phyloP scores from a whole-genome alignment of 2,329 filamentous ascomycete species.

The Colletotrichum salicis region DNA sequence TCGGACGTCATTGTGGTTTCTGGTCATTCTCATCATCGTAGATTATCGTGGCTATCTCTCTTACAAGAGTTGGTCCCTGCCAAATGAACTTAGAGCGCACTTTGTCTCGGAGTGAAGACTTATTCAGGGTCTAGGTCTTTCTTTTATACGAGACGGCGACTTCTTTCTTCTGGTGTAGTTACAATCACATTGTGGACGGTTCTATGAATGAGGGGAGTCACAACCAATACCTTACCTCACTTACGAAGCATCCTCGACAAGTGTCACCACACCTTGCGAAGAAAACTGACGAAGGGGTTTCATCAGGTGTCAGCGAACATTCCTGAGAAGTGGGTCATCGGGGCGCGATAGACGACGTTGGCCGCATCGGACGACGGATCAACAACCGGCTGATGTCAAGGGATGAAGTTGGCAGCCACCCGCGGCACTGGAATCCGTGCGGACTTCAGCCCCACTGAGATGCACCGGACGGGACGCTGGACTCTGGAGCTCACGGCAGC shows the following conservation, averaged over 20 bases:
- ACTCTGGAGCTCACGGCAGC: neutral
- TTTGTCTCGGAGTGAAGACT: neutral
- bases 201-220: neutral
- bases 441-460: slow-evolving; percentile 5
- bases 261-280: neutral
- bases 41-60: neutral
- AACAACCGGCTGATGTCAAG: slow-evolving; percentile 20
- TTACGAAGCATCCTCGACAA: neutral
- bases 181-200: neutral
- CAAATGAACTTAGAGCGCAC: neutral
- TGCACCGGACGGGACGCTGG: neutral
- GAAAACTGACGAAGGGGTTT: neutral
- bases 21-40: neutral
- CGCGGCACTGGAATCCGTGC: slow-evolving; percentile 11
- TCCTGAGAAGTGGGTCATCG: slow-evolving; percentile 4
- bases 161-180: neutral
- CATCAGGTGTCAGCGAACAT: slow-evolving; percentile 5
- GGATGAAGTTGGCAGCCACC: slow-evolving; percentile 28
- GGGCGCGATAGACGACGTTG: slow-evolving; percentile 5
- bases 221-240: neutral
- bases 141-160: neutral
- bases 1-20: neutral
- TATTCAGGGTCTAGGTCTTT: neutral
- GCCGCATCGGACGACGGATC: slow-evolving; percentile 14
- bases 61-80: neutral